Conservation (phyloP, 169 alveolate species). For the Theileria annulata region DNA sequence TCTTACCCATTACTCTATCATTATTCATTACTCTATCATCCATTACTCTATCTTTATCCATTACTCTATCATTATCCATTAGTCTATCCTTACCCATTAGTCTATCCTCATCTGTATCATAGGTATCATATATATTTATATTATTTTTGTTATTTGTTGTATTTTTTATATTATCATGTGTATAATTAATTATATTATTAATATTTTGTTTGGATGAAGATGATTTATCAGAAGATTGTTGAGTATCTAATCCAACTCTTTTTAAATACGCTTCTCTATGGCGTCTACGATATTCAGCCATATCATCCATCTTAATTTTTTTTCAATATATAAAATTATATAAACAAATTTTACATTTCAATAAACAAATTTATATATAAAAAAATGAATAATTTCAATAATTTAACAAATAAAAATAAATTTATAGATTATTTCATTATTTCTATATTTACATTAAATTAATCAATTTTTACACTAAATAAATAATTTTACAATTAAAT, state of each 20-base stretch:
- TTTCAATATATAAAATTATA: not conserved
- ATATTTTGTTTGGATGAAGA: not conserved
- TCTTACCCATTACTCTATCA: not conserved
- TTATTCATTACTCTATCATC: not conserved
- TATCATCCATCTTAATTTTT: slow-evolving; percentile 35
- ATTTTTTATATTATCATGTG: too few species aligned
- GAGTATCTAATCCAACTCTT: slow-evolving; percentile 13
- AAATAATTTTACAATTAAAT: too few species aligned
- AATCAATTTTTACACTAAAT: too few species aligned
- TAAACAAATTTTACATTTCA: not conserved
- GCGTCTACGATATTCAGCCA: slow-evolving; percentile 47
- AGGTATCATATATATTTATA: too few species aligned
- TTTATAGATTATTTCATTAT: too few species aligned
- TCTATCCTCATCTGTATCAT: not conserved
- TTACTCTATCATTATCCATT: not conserved
- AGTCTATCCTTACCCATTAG: too few species aligned
- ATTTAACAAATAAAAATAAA: not conserved
- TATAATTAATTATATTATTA: too few species aligned
- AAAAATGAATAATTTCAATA: not conserved
- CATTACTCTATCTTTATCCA: not conserved
- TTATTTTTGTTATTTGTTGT: not conserved
- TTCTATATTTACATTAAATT: too few species aligned
- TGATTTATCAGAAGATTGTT: not conserved
- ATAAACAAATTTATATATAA: not conserved
- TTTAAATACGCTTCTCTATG: slow-evolving; percentile 65